phyloP scores from a whole-genome alignment of 768 basidiomycete genomes.

The Macrocybe gigantea region DNA sequence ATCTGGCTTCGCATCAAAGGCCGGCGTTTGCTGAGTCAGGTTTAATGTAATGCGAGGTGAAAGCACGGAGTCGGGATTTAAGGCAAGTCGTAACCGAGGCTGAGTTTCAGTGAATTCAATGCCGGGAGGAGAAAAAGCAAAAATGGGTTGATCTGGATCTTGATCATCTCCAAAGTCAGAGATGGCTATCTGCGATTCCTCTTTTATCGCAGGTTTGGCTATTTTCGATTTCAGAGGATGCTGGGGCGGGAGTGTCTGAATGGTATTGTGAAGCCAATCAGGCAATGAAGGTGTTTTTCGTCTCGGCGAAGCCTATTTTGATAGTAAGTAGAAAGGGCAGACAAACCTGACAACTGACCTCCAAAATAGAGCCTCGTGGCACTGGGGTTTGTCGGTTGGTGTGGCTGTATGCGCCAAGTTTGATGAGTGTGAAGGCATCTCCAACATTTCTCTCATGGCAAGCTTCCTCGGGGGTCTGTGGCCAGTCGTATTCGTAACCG shows the following conservation, averaged over 20 bases:
- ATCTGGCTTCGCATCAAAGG: too few relatives aligned
- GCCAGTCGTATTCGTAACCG: slow-evolving; percentile 25
- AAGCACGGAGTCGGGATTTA: slow-evolving; percentile 3
- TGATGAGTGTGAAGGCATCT: slow-evolving; percentile 36
- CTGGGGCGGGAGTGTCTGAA: slow-evolving; percentile 36
- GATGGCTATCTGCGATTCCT: not conserved
- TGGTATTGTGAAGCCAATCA: slow-evolving; percentile 49
- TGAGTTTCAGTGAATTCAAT: not conserved
- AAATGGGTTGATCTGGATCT: slow-evolving; percentile 8
- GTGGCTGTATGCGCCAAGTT: slow-evolving; percentile 18
- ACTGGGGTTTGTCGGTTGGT: too few relatives aligned
- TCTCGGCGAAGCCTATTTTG: too few relatives aligned
- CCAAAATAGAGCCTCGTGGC: too few relatives aligned
- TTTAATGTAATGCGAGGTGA: not conserved
- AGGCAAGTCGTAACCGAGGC: not conserved
- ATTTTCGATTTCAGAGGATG: slow-evolving; percentile 45
- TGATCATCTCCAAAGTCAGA: not conserved
- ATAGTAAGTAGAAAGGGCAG: too few relatives aligned
- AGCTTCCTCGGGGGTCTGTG: slow-evolving; percentile 35
- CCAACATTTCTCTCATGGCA: slow-evolving; percentile 29
- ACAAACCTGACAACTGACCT: too few relatives aligned
- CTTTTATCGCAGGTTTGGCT: slow-evolving; percentile 11
- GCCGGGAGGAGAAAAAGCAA: slow-evolving; percentile 12
- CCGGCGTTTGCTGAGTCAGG: too few relatives aligned
- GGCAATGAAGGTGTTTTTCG: slow-evolving; percentile 19